Evolutionary conservation across 1,139 yeast genomes (phyloP).

Genomic region (Zygotorulaspora mrakii): DNA sequence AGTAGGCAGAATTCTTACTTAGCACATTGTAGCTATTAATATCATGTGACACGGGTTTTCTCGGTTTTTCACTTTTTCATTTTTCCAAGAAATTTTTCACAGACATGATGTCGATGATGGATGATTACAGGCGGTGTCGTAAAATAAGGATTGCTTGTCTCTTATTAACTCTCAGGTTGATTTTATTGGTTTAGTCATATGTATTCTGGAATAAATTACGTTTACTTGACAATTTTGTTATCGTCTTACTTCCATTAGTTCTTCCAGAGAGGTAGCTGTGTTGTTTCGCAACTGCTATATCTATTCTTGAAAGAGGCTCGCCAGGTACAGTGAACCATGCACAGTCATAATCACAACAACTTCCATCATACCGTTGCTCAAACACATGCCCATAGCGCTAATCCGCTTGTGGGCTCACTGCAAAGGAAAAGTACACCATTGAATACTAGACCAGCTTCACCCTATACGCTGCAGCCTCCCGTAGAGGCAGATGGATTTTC

Average conservation of each 20-base stretch:
- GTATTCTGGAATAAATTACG: slow-evolving; percentile 1
- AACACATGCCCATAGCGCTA: slow-evolving; percentile 8
- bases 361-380: slow-evolving; percentile 1
- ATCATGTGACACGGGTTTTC: slow-evolving; percentile 11
- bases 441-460: slow-evolving; percentile 76
- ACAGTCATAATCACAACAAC: slow-evolving; percentile 1
- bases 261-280: neutral
- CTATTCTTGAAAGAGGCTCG: neutral
- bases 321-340: neutral
- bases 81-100: slow-evolving; percentile 4
- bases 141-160: neutral
- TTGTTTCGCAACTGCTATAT: neutral
- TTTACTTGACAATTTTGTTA: neutral
- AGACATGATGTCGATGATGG: slow-evolving; percentile 1
- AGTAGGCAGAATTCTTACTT: slow-evolving; percentile 49
- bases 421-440: slow-evolving; percentile 43
- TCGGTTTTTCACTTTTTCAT: slow-evolving; percentile 6
- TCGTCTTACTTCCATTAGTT: neutral
- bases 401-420: slow-evolving; percentile 15
- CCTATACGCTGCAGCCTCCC: slow-evolving; percentile 78
- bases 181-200: neutral
- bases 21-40: neutral
- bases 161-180: neutral
- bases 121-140: neutral
- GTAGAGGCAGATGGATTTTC: slow-evolving; percentile 87